Base-by-base conservation (phyloP, 805 yeast species). In the Kodamaea neixiangensis region DNA sequence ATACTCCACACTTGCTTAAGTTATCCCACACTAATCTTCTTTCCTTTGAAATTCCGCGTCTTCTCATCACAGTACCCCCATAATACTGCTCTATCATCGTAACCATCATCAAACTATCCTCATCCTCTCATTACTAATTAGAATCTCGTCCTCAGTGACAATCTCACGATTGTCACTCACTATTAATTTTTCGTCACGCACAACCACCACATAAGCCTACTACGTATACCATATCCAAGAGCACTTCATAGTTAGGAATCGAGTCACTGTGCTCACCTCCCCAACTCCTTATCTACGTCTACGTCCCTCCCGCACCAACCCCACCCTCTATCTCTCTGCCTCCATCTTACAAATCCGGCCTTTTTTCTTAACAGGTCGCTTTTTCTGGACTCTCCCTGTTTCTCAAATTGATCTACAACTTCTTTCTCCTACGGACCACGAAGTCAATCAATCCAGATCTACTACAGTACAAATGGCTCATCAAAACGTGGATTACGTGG, bases 401-500 rank as follows among this genome's bases (percentile, higher is more conserved):
- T 19, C 17, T 10, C 17, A 15, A 37, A 15, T 37, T 37, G 41
- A 37, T 37, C 41, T 13, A 17, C 21, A 15, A 37, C 41, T 37
- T 37, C 41, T 37, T 37, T 17, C 6, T 19, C 10, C 7, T 13
- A 25, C 31, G 31, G 31, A 25, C 11, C 7, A 10, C 11, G 31
- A 25, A 25, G 31, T 25, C 11, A 25, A 25, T 25, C 31, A 25
- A 25, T 25, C 31, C 31, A 25, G 5, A 25, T 25, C 31, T 25
- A 9, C 11, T 25, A 25, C 31, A 25, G 7, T 25, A 17, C n/a
- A 14, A 37, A 37, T 46, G 49, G 14, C 43, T 9, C 22, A 29
- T 9, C 49, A 46, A 22, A 31, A 39, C 41, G 49, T 18, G 15
- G 49, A 46, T 17, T 53, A 52, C 25, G 41, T 54, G 47, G 53